Conservation (phyloP, 1,284 basidiomycete species). For the Dichomitus squalens region DNA sequence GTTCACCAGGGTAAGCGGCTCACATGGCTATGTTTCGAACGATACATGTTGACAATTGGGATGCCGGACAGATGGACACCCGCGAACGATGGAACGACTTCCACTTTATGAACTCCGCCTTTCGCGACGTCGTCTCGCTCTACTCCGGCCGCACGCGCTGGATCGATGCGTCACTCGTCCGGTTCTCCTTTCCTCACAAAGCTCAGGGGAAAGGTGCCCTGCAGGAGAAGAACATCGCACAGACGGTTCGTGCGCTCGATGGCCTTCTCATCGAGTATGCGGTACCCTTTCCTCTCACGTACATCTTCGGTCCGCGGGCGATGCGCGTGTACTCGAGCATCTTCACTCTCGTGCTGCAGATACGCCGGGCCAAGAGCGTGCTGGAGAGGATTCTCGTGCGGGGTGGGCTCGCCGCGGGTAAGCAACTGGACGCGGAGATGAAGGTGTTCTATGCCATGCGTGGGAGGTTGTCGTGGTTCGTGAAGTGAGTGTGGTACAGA, state of each 20-base stretch:
- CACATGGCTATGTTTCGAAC: background rate
- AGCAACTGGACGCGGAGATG: conserved; percentile 45
- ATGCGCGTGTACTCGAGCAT: conserved; percentile 68
- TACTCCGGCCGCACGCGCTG: conserved; percentile 43
- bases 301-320: conserved; percentile 68
- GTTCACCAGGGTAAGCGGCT: conserved; percentile 63
- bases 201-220: conserved; percentile 30
- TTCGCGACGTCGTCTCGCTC: conserved; percentile 66
- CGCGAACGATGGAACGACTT: conserved; percentile 79
- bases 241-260: conserved; percentile 65
- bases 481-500: conserved; percentile 62
- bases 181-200: conserved; percentile 54
- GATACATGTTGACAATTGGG: background rate
- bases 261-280: conserved; percentile 75
- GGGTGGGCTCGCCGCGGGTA: conserved; percentile 37
- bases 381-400: conserved; percentile 70
- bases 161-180: conserved; percentile 75
- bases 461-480: conserved; percentile 78
- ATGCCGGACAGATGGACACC: conserved; percentile 61
- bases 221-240: conserved; percentile 43
- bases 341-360: conserved; percentile 78
- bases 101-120: conserved; percentile 80
- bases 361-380: conserved; percentile 71
- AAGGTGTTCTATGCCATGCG: conserved; percentile 75
- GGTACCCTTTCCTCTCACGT: conserved; percentile 80